phyloP scores from a whole-genome alignment of 352 stramenopile species.

The Globisporangium takayamanum region DNA sequence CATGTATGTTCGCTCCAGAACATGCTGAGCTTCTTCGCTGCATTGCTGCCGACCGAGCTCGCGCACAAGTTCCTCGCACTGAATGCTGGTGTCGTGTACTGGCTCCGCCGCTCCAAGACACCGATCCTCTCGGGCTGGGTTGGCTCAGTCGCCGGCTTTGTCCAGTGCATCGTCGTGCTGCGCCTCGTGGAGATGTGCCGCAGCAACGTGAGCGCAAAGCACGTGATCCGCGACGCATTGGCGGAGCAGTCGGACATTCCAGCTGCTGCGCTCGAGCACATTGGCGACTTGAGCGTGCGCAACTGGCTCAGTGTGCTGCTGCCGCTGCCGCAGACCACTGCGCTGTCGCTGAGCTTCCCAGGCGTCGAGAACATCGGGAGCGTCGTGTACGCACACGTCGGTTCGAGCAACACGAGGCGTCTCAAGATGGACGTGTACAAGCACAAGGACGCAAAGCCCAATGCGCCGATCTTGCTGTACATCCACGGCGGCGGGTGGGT shows the following conservation, averaged over 20 bases:
- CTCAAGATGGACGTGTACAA: conserved; percentile 68
- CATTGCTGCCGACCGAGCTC: conserved; percentile 44
- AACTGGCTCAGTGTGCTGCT: conserved; percentile 49
- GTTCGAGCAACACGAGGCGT: conserved; percentile 37
- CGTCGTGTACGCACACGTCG: conserved; percentile 46
- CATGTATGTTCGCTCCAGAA: conserved; percentile 15
- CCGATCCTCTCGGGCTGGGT: conserved; percentile 49
- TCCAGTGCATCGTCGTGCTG: conserved; percentile 37
- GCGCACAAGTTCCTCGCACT: conserved; percentile 39
- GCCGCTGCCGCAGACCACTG: conserved; percentile 44
- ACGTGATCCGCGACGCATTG: conserved; percentile 33
- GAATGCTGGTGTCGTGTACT: conserved; percentile 29
- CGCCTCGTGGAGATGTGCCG: conserved; percentile 35
- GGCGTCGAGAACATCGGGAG: conserved; percentile 33
- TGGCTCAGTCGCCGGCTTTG: conserved; percentile 31
- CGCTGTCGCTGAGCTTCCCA: conserved; percentile 37
- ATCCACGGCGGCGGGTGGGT: conserved; percentile 66
- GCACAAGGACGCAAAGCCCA: conserved; percentile 25
- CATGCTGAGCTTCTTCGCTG: conserved; percentile 48
- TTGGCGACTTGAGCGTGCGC: conserved; percentile 36
- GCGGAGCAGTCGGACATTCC: conserved; percentile 25
- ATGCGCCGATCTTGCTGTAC: conserved; percentile 61
- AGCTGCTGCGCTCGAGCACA: conserved; percentile 19
- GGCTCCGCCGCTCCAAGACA: conserved; percentile 35
- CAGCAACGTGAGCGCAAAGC: conserved; percentile 37